Evolutionary conservation across 208 protist species (phyloP), one percentile per base, ranked within the genome.

Genomic region (Trypanosoma conorhini): DNA sequence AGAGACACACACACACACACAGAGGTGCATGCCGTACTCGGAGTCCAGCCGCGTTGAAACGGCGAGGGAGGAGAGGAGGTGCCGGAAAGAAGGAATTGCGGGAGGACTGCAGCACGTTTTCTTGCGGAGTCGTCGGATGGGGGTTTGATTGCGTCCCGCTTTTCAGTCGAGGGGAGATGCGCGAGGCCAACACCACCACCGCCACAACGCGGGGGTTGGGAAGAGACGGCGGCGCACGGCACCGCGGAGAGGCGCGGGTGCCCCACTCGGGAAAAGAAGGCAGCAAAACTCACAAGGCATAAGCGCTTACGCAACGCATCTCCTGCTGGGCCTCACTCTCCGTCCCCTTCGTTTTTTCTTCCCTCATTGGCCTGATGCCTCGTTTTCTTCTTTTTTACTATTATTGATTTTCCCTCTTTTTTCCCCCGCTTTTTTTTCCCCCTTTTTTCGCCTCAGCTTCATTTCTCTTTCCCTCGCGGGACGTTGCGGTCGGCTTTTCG

Each of bases 341-440:
- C 4, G 44, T 31, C 28, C n/a, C 62, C 54, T 42, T 30, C 54
- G 44, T 56, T 50, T n/a, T 35, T 75, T 73, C 24, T 62, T 68
- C 30, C 59, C 57, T n/a, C 26, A 56, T 54, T 61, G 50, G 3
- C n/a, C n/a, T n/a, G n/a, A n/a, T n/a, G n/a, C n/a, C n/a, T n/a
- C n/a, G 52, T 69, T 51, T 48, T 60, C 60, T 59, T 60, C 30
- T 59, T 69, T 60, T 50, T 60, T 69, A 51, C 59, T 60, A 5
- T 7, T 60, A n/a, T 15, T 4, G 4, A 35, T 1, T 8, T 33
- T 9, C 3, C 0, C 22, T 15, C n/a, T n/a, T 66, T 22, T n/a
- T 9, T 35, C 15, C 35, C 3, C 17, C 8, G 9, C 13, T 30
- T 22, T 35, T 30, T 9, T 35, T 7, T 22, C 57, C 5, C 57